Conservation (phyloP, 1,284 basidiomycete genomes). For the Cerrena zonata region DNA sequence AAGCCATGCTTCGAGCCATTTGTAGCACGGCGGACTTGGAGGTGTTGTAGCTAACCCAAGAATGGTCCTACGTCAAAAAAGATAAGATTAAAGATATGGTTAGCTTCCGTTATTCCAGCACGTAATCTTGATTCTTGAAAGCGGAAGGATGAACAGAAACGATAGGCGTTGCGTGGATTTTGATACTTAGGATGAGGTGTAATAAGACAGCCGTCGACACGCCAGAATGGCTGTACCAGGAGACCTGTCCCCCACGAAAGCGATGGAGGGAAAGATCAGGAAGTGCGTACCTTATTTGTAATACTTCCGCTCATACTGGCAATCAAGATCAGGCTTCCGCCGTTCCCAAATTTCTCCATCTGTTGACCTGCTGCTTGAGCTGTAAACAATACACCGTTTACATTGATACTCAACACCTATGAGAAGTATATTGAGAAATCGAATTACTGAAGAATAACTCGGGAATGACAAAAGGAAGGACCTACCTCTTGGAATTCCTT, state of each 20-base stretch:
- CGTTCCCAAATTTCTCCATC: constrained; percentile 64
- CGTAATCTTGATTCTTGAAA: too few species aligned
- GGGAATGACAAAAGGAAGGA: constrained; percentile 2
- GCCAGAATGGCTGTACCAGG: too few species aligned
- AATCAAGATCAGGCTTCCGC: constrained; percentile 76
- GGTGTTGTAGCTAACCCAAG: constrained; percentile 75
- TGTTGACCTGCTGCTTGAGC: constrained; percentile 74
- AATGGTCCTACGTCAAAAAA: constrained; percentile 43
- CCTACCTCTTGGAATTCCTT: constrained; percentile 63
- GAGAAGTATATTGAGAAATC: too few species aligned
- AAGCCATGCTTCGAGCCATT: constrained; percentile 78
- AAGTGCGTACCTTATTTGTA: constrained; percentile 59
- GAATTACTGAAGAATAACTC: not conserved
- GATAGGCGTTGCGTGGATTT: too few species aligned
- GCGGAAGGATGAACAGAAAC: too few species aligned
- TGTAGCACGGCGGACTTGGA: constrained; percentile 79
- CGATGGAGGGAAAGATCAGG: too few species aligned
- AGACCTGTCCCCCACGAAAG: too few species aligned
- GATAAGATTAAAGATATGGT: too few species aligned
- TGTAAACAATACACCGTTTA: constrained; percentile 69
- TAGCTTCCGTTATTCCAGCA: too few species aligned
- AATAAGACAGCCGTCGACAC: too few species aligned
- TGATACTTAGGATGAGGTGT: too few species aligned
- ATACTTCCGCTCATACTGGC: constrained; percentile 84
- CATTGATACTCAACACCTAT: constrained; percentile 69